Base-by-base conservation (phyloP, 2,329 filamentous ascomycete species). In the Alternaria viburni region DNA sequence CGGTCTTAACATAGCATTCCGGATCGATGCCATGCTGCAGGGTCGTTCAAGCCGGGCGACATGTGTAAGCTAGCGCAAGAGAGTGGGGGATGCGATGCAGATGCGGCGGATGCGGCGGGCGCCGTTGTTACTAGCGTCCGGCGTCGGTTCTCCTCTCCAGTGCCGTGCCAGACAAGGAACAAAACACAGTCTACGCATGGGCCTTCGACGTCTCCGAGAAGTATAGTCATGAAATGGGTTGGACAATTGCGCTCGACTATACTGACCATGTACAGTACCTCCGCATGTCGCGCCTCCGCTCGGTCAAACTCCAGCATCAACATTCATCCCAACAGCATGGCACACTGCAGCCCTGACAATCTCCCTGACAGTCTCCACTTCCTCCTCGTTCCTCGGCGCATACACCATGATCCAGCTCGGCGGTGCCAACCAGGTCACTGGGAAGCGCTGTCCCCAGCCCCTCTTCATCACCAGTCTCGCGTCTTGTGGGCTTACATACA, bases 401-500 rank as follows among this genome's bases (percentile, higher is more conserved):
- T 96, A 97, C 13, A 96, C 84, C 90, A 96, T 91, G 26, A 77
- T 72, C 75, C 74, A 77, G 51, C 75, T 75, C 25, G 66, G 57
- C 13, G 74, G 75, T 26, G 73, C 74, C 45, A 77, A 10, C 74
- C 74, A 77, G 8, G 66, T 66, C 1, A 77, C 72, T 0, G 86
- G 85, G 77, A 88, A 87, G 43, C 85, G 74, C 81, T 93, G 87
- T 1, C 90, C 93, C 93, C 93, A 96, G 2, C 92, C 91, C 67
- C 88, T 88, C 68, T 88, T 85, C 25, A 96, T 81, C 3, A 96
- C 86, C 54, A 89, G 83, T 69, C 84, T 88, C 59, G 91, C 91
- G 77, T 96, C 93, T 49, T 88, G 86, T 0, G 91, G 91, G 74
- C 94, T 91, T 28, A 96, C 84, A 57, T 89, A 92, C 77, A 96